Conservation (phyloP, 768 basidiomycete species). For the Amanita exitialis region DNA sequence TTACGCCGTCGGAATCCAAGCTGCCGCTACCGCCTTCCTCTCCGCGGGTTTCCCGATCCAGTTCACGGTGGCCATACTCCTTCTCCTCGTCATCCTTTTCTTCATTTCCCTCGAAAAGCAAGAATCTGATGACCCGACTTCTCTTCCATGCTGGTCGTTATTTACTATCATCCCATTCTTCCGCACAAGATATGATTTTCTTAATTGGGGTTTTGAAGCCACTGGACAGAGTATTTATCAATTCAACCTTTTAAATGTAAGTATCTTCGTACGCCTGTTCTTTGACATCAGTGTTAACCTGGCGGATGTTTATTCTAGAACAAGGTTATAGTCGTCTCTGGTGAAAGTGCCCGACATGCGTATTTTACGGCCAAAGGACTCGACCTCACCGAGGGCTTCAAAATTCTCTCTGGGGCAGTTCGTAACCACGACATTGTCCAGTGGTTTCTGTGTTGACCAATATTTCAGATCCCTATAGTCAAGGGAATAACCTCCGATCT, state of each 20-base stretch:
- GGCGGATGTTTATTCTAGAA: slow-evolving; percentile 31
- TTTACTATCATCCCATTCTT: slow-evolving; percentile 61
- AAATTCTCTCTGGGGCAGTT: slow-evolving; percentile 69
- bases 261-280: slow-evolving; percentile 15
- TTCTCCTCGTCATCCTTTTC: slow-evolving; percentile 34
- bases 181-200: slow-evolving; percentile 57
- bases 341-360: slow-evolving; percentile 54
- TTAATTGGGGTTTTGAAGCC: slow-evolving; percentile 60
- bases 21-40: slow-evolving; percentile 38
- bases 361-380: slow-evolving; percentile 65
- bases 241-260: slow-evolving; percentile 58
- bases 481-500: slow-evolving; percentile 67
- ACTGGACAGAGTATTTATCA: slow-evolving; percentile 59
- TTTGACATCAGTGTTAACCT: neutral
- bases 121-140: slow-evolving; percentile 39
- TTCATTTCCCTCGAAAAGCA: slow-evolving; percentile 36
- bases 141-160: slow-evolving; percentile 48
- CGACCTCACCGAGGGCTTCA: slow-evolving; percentile 74
- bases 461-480: slow-evolving; percentile 59
- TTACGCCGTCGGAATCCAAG: slow-evolving; percentile 38
- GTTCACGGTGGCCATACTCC: slow-evolving; percentile 36
- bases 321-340: slow-evolving; percentile 67
- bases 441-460: slow-evolving; percentile 11
- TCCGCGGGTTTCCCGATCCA: slow-evolving; percentile 40
- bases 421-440: slow-evolving; percentile 19